A percentile compares a stretch with the other conserved stretches of the same genome.
Evolutionary conservation across 2,329 filamentous ascomycete species (phyloP).

Genomic region (Apiospora pterosperma): DNA sequence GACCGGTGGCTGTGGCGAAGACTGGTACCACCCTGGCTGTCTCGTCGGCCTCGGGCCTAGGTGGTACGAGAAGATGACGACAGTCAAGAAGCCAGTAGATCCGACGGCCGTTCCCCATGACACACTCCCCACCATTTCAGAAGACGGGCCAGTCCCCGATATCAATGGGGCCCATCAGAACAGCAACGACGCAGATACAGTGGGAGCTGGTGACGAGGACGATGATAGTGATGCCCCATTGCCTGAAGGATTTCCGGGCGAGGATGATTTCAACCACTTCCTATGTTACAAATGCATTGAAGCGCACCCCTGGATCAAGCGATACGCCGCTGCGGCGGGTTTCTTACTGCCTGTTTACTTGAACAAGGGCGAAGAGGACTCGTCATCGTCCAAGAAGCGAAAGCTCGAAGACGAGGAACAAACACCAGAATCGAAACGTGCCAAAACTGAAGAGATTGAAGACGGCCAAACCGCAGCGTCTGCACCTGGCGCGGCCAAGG

Average conservation of each 20-base stretch:
- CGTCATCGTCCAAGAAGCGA: constrained; percentile 55
- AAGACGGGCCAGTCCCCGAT: constrained; percentile 33
- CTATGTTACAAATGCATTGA: constrained; percentile 94
- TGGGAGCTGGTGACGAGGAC: constrained; percentile 20
- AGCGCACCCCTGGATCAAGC: constrained; percentile 86
- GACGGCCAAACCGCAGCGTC: constrained; percentile 7
- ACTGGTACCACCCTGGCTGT: constrained; percentile 97
- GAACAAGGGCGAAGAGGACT: constrained; percentile 19
- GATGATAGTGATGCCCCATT: constrained; percentile 63
- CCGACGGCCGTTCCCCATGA: constrained; percentile 14
- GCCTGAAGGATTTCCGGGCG: constrained; percentile 81
- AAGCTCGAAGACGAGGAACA: constrained; percentile 56
- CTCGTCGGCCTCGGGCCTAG: constrained; percentile 75
- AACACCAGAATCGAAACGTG: constrained; percentile 43
- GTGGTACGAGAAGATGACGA: constrained; percentile 56
- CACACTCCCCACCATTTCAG: constrained; percentile 46
- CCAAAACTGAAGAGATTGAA: constrained; percentile 39
- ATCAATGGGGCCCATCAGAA: too few relatives aligned
- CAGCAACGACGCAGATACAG: not conserved
- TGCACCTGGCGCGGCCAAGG: constrained; percentile 12
- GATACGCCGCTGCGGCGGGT: constrained; percentile 74
- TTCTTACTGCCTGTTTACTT: constrained; percentile 73
- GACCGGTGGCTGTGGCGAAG: constrained; percentile 88
- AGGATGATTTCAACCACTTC: constrained; percentile 86
- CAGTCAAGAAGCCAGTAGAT: constrained; percentile 23